phyloP scores from a whole-genome alignment of 2,329 filamentous ascomycete genomes.

The Ophiostoma sp. region DNA sequence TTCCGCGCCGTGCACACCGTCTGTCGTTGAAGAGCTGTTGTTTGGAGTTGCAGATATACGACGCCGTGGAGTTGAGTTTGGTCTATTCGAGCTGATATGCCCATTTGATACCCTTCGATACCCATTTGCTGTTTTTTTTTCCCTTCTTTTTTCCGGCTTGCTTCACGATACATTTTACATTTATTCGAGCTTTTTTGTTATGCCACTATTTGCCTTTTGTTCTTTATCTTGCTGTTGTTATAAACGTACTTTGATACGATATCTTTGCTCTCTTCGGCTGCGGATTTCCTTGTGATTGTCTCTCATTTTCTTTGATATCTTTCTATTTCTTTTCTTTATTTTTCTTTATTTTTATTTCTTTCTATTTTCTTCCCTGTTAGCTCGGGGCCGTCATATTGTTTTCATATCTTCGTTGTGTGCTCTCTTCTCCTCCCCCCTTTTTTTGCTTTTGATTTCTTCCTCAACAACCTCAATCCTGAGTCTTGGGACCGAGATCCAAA shows the following conservation, averaged over 20 bases:
- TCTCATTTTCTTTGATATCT: not conserved
- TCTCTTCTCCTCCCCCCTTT: not conserved
- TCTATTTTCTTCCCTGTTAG: not conserved
- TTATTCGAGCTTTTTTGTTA: not conserved
- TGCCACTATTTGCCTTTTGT: not conserved
- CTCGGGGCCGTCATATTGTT: not conserved
- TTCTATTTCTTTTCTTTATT: not conserved
- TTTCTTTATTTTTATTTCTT: not conserved
- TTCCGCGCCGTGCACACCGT: not conserved
- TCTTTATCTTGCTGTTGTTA: not conserved
- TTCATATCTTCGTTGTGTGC: not conserved
- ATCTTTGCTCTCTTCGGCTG: not conserved
- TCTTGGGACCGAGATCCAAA: not conserved
- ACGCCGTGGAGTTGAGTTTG: not conserved
- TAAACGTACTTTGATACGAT: not conserved
- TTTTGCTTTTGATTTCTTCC: not conserved
- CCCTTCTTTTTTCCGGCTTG: not conserved
- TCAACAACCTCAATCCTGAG: not conserved
- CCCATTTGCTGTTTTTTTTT: constrained; percentile 4
- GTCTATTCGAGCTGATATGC: not conserved
- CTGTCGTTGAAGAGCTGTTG: not conserved
- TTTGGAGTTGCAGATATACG: not conserved
- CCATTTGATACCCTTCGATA: not conserved
- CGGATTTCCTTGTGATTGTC: not conserved
- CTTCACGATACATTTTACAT: not conserved